Evolutionary conservation across 768 basidiomycete genomes (phyloP).

Genomic region (Mycena sanguinolenta): DNA sequence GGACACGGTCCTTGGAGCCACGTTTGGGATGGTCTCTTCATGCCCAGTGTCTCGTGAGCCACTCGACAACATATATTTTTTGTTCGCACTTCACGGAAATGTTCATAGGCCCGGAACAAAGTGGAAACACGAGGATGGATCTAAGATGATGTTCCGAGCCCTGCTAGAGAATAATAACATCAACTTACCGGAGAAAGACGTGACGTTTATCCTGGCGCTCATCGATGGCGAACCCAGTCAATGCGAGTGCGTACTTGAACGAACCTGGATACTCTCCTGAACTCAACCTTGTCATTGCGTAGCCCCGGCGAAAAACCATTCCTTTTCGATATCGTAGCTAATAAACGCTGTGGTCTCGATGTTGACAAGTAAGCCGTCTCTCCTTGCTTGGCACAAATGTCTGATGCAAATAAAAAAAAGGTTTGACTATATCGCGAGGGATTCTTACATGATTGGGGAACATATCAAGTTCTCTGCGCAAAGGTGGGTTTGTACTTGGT

Average conservation of each 20-base stretch:
- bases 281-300: slow-evolving; percentile 21
- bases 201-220: slow-evolving; percentile 79
- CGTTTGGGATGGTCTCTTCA: slow-evolving; percentile 83
- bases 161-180: slow-evolving; percentile 71
- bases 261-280: not conserved
- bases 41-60: slow-evolving; percentile 56
- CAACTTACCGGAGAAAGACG: slow-evolving; percentile 62
- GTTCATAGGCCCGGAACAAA: slow-evolving; percentile 56
- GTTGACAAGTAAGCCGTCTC: slow-evolving; percentile 78
- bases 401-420: slow-evolving; percentile 48
- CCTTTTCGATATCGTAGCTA: slow-evolving; percentile 88
- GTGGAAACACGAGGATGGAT: slow-evolving; percentile 86
- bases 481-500: slow-evolving; percentile 50
- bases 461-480: slow-evolving; percentile 63
- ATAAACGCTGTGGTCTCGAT: slow-evolving; percentile 85
- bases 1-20: slow-evolving; percentile 92
- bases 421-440: slow-evolving; percentile 86
- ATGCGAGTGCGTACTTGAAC: slow-evolving; percentile 57
- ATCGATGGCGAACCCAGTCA: slow-evolving; percentile 72
- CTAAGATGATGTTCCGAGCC: slow-evolving; percentile 86
- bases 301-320: slow-evolving; percentile 72
- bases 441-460: slow-evolving; percentile 80
- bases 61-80: too few relatives aligned
- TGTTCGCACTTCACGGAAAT: not conserved
- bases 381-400: not conserved